Conservation (phyloP, 2,329 filamentous ascomycete species). For the Talaromyces atroroseus region DNA sequence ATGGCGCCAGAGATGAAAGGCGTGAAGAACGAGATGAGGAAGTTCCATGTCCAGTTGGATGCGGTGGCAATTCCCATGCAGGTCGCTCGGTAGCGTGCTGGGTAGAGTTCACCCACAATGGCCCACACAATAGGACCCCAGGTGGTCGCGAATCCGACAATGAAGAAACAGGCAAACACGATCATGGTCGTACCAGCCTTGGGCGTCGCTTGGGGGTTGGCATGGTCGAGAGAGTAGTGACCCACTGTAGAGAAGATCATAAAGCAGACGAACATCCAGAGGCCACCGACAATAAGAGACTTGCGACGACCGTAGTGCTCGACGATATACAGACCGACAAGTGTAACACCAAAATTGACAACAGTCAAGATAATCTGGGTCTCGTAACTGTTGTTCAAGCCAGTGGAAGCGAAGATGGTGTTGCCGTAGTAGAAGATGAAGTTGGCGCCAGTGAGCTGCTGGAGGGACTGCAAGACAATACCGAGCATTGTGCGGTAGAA, state of each 20-base stretch:
- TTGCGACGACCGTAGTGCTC: constrained; percentile 64
- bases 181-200: constrained; percentile 63
- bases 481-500: constrained; percentile 42
- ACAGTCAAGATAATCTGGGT: constrained; percentile 63
- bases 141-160: constrained; percentile 64
- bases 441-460: constrained; percentile 46
- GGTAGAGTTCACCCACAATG: constrained; percentile 42
- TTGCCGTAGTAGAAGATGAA: constrained; percentile 50
- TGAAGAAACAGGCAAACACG: constrained; percentile 68
- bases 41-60: constrained; percentile 75
- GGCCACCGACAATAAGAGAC: constrained; percentile 60
- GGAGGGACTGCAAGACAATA: constrained; percentile 42
- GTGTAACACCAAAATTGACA: constrained; percentile 64
- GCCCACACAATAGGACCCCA: constrained; percentile 59
- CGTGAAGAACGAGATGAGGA: constrained; percentile 71
- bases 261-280: constrained; percentile 64
- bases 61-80: constrained; percentile 72
- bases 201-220: constrained; percentile 39
- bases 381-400: constrained; percentile 60
- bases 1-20: constrained; percentile 70
- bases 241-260: constrained; percentile 56
- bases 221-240: constrained; percentile 37
- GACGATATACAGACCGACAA: constrained; percentile 64
- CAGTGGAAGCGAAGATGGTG: constrained; percentile 62
- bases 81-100: constrained; percentile 57